Evolutionary conservation across 352 stramenopile genomes (phyloP), one percentile per base, ranked within the genome.

Genomic region (Phytophthora nicotianae): DNA sequence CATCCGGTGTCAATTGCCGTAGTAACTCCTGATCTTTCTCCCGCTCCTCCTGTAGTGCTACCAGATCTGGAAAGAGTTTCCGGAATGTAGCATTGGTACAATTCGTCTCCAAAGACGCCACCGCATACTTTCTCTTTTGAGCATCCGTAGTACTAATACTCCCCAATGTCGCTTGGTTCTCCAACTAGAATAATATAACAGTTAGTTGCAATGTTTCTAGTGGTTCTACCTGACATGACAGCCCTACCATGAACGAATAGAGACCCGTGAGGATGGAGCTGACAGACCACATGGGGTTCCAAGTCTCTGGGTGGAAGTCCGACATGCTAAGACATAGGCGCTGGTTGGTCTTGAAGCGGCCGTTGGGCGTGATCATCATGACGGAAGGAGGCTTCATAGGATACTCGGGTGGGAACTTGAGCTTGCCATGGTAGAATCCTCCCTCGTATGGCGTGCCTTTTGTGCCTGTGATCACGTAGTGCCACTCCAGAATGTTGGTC

Each of bases 251-350:
- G 70, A 99, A 99, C 4, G 91, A 98, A 65, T 97, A 97, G 13
- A 99, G 72, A 0, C 96, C 96, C 43, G 90, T 98, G 54, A 99
- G 79, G 67, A 99, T 98, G 37, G 94, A 98, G 58, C 81, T 94
- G 29, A 98, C 91, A 29, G 82, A 96, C 95, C 95, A 98, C 90
- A 98, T 97, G 19, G 96, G 96, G 73, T 98, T 98, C 96, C 96
- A 98, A 13, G 86, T 96, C 72, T 98, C 93, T 6, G 93, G 93
- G 59, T 98, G 95, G 74, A 97, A 98, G 71, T 98, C 95, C 46
- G 86, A 97, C 94, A 98, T 98, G 63, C 79, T 96, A 5, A 99
- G 75, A 81, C 96, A 99, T 41, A 99, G 74, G 19, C 93, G 78
- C 65, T 96, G 83, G 72, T 98, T 97, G 14, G 92, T 93, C 70